These are phyloP conservation scores for Lithocarpus polystachyus DNA, from an alignment of 306 rosid species.

Conservation along the genomic window DNA sequence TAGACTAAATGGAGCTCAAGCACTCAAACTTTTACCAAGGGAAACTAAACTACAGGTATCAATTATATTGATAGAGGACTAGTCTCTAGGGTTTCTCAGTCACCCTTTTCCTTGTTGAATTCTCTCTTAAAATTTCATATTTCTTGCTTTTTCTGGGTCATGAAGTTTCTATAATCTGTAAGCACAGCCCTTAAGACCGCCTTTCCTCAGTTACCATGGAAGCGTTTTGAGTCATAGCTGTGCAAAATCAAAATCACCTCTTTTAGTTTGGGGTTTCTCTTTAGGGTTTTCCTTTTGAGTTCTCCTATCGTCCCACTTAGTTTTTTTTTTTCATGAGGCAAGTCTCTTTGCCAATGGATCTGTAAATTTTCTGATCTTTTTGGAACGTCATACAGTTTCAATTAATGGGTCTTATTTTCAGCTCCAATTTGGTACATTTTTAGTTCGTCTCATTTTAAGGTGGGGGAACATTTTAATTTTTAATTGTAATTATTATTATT, in stretches of 20 bases:
- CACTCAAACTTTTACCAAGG: slow-evolving; percentile 86
- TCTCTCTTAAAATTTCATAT: too few species aligned
- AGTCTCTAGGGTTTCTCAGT: neutral
- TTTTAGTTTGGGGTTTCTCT: slow-evolving; percentile 27
- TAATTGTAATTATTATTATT: too few species aligned
- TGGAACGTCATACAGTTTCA: slow-evolving; percentile 22
- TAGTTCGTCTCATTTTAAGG: slow-evolving; percentile 33
- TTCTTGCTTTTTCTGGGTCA: neutral
- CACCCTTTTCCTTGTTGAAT: neutral
- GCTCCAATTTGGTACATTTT: slow-evolving; percentile 20
- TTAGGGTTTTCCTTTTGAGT: slow-evolving; percentile 71
- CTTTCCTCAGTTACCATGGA: slow-evolving; percentile 56
- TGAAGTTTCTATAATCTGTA: neutral
- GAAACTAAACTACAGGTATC: slow-evolving; percentile 93
- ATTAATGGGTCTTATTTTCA: slow-evolving; percentile 20
- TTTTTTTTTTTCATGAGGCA: slow-evolving; percentile 26
- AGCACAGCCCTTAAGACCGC: slow-evolving; percentile 97
- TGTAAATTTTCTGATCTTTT: slow-evolving; percentile 9
- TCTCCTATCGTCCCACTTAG: slow-evolving; percentile 37
- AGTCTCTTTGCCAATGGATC: slow-evolving; percentile 24
- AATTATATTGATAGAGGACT: slow-evolving; percentile 10
- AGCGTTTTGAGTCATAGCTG: slow-evolving; percentile 90
- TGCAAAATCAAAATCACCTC: slow-evolving; percentile 41
- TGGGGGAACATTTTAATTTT: slow-evolving; percentile 46
- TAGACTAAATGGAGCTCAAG: slow-evolving; percentile 95